Evolutionary conservation across 1,284 basidiomycete genomes (phyloP), one percentile per base, ranked within the genome.

Genomic region (Cutaneotrichosporon mucoides): DNA sequence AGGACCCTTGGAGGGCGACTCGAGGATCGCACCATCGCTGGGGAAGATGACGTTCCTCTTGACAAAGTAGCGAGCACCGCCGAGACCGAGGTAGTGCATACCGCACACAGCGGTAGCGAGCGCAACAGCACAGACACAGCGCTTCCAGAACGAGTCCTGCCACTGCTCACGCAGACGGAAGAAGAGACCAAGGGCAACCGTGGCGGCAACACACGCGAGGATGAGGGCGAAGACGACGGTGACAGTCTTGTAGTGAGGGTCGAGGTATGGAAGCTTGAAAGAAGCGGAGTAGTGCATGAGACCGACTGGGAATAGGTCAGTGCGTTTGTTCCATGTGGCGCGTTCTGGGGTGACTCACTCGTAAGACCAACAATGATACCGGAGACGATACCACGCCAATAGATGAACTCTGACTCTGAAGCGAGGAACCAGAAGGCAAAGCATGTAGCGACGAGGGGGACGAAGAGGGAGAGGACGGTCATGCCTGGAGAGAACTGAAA

Each of bases 321-420:
- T 57, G n/a, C 10, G 38, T 40, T 12, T 40, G 8, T 12, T 40
- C 38, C 38, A 42, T 16, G 43, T 46, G 47, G 34, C 11, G 6
- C 44, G 33, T 34, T 11, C 10, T 43, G 34, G n/a, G 11, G 13
- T 24, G 44, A 60, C 78, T 90, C 68, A 90, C 93, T 79, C 85
- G 91, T 61, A 83, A 90, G 51, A 80, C 86, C 66, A 86, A 93
- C 76, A 85, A 92, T 76, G 79, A 89, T 49, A 83, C 90, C 65
- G 83, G 87, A 62, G 80, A 78, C 61, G 44, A 72, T 46, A 55
- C 78, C 76, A 56, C 80, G 74, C 70, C 74, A 76, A 33, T 73
- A 59, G 54, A 70, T 68, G 60, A 80, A 77, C 42, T 78, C 71
- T 49, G 73, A 64, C 57, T 79, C 77, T 13, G 74, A 70, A 35